Evolutionary conservation across 1,139 yeast genomes (phyloP).

Genomic region (Taphrina populina): DNA sequence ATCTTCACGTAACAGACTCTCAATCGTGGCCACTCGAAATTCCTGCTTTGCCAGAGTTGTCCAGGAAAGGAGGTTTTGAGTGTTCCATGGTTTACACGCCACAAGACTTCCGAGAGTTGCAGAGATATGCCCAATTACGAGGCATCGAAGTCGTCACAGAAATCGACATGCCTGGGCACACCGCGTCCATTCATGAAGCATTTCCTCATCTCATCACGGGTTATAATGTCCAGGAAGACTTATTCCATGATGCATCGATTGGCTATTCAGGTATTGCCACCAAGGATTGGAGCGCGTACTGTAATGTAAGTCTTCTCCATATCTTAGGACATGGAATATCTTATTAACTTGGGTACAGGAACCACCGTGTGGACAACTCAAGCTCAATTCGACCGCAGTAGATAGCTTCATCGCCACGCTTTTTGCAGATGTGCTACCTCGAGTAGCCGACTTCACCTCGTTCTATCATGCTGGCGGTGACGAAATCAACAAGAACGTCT

Average conservation of each 20-base stretch:
- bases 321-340: constrained; percentile 44
- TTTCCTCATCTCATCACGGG: constrained; percentile 11
- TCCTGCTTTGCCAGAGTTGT: constrained; percentile 49
- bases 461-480: constrained; percentile 24
- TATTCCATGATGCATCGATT: constrained; percentile 42
- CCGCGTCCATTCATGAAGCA: constrained; percentile 45
- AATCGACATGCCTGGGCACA: constrained; percentile 54
- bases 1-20: constrained; percentile 53
- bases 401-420: constrained; percentile 49
- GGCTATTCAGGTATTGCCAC: constrained; percentile 29
- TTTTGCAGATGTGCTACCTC: constrained; percentile 46
- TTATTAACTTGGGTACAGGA: constrained; percentile 51
- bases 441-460: constrained; percentile 46
- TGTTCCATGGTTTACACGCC: constrained; percentile 46
- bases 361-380: constrained; percentile 51
- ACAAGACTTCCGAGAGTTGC: constrained; percentile 46
- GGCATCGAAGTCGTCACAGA: constrained; percentile 55
- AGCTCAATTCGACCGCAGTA: constrained; percentile 48
- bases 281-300: constrained; percentile 14
- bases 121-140: constrained; percentile 48
- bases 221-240: constrained; percentile 2
- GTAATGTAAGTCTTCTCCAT: neutral
- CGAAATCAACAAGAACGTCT: constrained; percentile 22
- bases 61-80: constrained; percentile 50
- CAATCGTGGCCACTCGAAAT: constrained; percentile 54